A percentile compares a stretch with the other conserved stretches of the same genome.
Evolutionary conservation across 1,139 yeast species (phyloP).

Genomic region (Eremothecium coryli): DNA sequence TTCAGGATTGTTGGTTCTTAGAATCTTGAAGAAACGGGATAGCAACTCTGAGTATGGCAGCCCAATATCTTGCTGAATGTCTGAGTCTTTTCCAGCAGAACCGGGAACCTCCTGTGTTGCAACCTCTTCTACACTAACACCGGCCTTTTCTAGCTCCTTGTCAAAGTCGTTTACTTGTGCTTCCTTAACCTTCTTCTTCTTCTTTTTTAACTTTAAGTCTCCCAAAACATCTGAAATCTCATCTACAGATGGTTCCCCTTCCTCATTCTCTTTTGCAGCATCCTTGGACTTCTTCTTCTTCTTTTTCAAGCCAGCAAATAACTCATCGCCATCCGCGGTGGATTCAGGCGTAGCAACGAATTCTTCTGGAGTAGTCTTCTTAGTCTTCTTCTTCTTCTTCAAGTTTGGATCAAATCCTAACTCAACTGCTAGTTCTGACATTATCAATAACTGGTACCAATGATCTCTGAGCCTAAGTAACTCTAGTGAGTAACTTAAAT

Average conservation of each 20-base stretch:
- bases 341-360: slow-evolving; percentile 24
- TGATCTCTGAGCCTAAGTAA: no score
- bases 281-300: slow-evolving; percentile 40
- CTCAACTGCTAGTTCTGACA: slow-evolving; percentile 38
- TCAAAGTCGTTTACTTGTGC: slow-evolving; percentile 70
- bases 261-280: slow-evolving; percentile 30
- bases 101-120: slow-evolving; percentile 26
- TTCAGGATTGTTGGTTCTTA: slow-evolving; percentile 93
- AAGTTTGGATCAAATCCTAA: slow-evolving; percentile 69
- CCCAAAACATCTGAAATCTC: slow-evolving; percentile 58
- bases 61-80: slow-evolving; percentile 42
- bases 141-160: slow-evolving; percentile 83
- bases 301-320: slow-evolving; percentile 42
- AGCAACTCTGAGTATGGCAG: slow-evolving; percentile 71
- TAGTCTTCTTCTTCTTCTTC: slow-evolving; percentile 79
- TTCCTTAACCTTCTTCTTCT: slow-evolving; percentile 55
- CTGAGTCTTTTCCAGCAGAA: slow-evolving; percentile 30
- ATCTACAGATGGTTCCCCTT: slow-evolving; percentile 37
- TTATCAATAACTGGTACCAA: slow-evolving; percentile 9
- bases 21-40: slow-evolving; percentile 72
- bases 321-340: slow-evolving; percentile 31
- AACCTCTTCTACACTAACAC: slow-evolving; percentile 50
- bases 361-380: slow-evolving; percentile 33
- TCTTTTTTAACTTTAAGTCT: slow-evolving; percentile 71
- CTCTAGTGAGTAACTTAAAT: background rate